Base-by-base conservation (phyloP, 1,284 basidiomycete genomes). In the Meripilus lineatus region DNA sequence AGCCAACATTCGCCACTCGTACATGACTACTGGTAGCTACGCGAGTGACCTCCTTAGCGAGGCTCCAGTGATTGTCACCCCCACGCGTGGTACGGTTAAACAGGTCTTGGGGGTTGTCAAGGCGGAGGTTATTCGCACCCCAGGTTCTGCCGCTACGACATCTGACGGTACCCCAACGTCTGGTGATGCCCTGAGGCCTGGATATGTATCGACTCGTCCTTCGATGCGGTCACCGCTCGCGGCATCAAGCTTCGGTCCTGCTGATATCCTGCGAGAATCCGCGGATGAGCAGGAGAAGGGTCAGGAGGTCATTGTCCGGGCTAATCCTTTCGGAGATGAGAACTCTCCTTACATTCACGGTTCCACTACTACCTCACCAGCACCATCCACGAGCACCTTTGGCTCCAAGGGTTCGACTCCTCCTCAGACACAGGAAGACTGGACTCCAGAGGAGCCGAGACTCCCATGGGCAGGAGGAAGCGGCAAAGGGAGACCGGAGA, bases 21-120 rank as follows among this genome's bases (percentile, higher is more conserved):
- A 76, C 62, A 75, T 83, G 70, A 81, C 85, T 25, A 77, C 72
- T 33, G 82, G 79, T 36, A 89, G 83, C 55, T 86, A 75, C 58
- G 74, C 82, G 11, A 87, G 83, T 53, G 86, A 89, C 53, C 74
- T 90, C 61, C 66, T 90, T 46, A 79, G 79, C 53, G 88, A 90
- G 59, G 79, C 83, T 1, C 86, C 88, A 14, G 81, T 84, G 64
- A 90, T 90, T 53, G 75, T 90, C 50, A 87, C 84, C 0, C 76
- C 83, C 21, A 71, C 68, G 24, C 79, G 77, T 48, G 76, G 76
- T 35, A 70, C 73, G 26, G 77, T 85, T 49, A 75, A 82, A 50
- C 84, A 87, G 57, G 81, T 88, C 8, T 62, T 86, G 32, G 84
- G 85, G 28, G 77, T 86, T 37, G 80, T 80, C 40, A 86, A 82